phyloP scores from a whole-genome alignment of 192 early-diverging fungal species.

The Coemansia sp. region DNA sequence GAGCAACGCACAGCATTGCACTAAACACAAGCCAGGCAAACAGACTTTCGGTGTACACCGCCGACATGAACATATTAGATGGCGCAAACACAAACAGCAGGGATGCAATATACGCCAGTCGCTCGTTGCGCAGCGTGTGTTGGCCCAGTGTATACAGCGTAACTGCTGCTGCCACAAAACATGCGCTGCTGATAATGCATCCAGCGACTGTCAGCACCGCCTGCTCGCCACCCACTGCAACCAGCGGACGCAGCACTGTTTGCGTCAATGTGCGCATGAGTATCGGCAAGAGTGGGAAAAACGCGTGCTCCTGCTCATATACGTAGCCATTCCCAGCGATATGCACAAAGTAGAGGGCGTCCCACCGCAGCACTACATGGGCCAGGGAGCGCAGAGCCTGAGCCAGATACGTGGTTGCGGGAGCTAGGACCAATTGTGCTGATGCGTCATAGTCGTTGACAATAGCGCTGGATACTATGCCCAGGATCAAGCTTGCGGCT shows the following conservation, averaged over 20 bases:
- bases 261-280: slow-evolving; percentile 58
- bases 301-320: slow-evolving; percentile 88
- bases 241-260: slow-evolving; percentile 24
- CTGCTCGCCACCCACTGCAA: slow-evolving; percentile 30
- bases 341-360: slow-evolving; percentile 82
- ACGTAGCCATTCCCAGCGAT: slow-evolving; percentile 76
- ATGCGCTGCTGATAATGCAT: slow-evolving; percentile 69
- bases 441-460: slow-evolving; percentile 63
- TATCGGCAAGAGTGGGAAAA: slow-evolving; percentile 78
- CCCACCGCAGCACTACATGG: slow-evolving; percentile 78
- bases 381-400: slow-evolving; percentile 11
- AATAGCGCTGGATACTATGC: slow-evolving; percentile 51
- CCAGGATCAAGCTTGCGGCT: slow-evolving; percentile 48
- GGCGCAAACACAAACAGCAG: slow-evolving; percentile 76
- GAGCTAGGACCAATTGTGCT: slow-evolving; percentile 31
- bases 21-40: slow-evolving; percentile 79
- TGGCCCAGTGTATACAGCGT: slow-evolving; percentile 68
- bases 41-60: slow-evolving; percentile 83
- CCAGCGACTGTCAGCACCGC: slow-evolving; percentile 61
- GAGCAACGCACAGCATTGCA: slow-evolving; percentile 64
- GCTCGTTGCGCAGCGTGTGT: slow-evolving; percentile 47
- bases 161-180: slow-evolving; percentile 72
- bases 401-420: background rate
- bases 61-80: slow-evolving; percentile 82
- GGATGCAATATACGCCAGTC: slow-evolving; percentile 64